phyloP scores from a whole-genome alignment of 2,329 filamentous ascomycete species.

The Periconia macrospinosa region DNA sequence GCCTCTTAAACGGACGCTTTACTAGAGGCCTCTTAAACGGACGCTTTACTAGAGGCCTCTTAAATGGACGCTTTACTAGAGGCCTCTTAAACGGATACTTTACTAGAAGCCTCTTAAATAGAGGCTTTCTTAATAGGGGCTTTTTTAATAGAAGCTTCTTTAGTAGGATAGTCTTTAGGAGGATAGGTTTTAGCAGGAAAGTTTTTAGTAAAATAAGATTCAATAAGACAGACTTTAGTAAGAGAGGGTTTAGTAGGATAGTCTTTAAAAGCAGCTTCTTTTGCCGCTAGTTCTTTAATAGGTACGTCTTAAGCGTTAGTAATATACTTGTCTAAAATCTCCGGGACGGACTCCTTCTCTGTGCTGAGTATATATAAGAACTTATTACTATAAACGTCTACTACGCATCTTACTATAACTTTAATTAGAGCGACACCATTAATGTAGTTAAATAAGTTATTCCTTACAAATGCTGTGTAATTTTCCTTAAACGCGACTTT shows the following conservation, averaged over 20 bases:
- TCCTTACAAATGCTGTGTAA: constrained; percentile 8
- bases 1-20: neutral
- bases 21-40: too few species aligned
- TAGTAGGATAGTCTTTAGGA: too few species aligned
- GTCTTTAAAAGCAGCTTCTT: constrained; percentile 2
- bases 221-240: neutral
- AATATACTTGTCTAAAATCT: constrained; percentile 1
- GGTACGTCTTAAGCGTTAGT: constrained; percentile 2
- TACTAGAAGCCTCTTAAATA: neutral
- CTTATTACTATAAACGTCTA: constrained; percentile 11
- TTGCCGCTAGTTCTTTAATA: neutral
- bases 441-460: constrained; percentile 12
- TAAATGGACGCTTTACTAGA: neutral
- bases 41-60: neutral
- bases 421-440: constrained; percentile 8
- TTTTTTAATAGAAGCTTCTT: neutral
- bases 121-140: too few species aligned
- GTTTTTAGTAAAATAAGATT: too few species aligned
- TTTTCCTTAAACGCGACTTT: constrained; percentile 14
- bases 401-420: constrained; percentile 10
- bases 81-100: neutral
- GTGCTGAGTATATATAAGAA: constrained; percentile 8
- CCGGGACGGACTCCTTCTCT: neutral
- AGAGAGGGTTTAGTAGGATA: neutral
- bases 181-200: too few species aligned